These are phyloP conservation scores for Daldinia vernicosa DNA, from an alignment of 495 filamentous ascomycete species.

Conservation along the genomic window DNA sequence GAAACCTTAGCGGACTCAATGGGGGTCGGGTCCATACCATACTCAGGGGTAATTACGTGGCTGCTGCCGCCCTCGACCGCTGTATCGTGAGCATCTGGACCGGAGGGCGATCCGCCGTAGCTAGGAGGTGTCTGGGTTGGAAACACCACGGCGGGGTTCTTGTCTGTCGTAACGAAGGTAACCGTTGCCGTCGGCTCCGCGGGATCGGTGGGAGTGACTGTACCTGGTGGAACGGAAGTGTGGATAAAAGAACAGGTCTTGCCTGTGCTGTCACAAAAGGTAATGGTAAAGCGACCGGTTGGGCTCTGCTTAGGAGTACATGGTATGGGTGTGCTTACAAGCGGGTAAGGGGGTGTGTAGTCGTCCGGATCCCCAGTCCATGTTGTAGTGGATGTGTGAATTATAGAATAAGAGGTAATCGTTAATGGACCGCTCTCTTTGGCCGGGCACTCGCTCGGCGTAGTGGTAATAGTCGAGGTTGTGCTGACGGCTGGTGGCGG, in stretches of 20 bases:
- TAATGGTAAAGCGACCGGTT: slow-evolving; percentile 49
- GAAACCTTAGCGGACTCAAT: slow-evolving; percentile 28
- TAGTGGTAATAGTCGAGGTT: slow-evolving; percentile 11
- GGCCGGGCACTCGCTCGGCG: slow-evolving; percentile 38
- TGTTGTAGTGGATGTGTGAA: slow-evolving; percentile 57
- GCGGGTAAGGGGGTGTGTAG: slow-evolving; percentile 55
- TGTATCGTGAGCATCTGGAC: slow-evolving; percentile 38
- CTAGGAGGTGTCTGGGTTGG: slow-evolving; percentile 50
- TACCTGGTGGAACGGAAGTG: slow-evolving; percentile 13
- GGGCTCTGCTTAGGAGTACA: slow-evolving; percentile 45
- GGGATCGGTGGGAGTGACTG: slow-evolving; percentile 39
- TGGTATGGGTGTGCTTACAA: slow-evolving; percentile 46
- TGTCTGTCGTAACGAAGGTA: slow-evolving; percentile 57
- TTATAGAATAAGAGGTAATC: slow-evolving; percentile 49
- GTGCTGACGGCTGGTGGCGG: slow-evolving; percentile 15
- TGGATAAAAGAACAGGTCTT: slow-evolving; percentile 43
- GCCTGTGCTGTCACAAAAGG: slow-evolving; percentile 48
- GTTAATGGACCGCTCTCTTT: slow-evolving; percentile 27
- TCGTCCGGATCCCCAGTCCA: slow-evolving; percentile 54
- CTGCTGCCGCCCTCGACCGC: slow-evolving; percentile 25
- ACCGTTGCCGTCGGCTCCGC: slow-evolving; percentile 42
- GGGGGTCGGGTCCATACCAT: slow-evolving; percentile 36
- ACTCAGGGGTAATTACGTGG: slow-evolving; percentile 42
- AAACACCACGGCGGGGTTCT: slow-evolving; percentile 59
- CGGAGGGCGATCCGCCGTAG: slow-evolving; percentile 51